Conservation (phyloP, 2,329 filamentous ascomycete genomes). For the Aspergillus vadensis region DNA sequence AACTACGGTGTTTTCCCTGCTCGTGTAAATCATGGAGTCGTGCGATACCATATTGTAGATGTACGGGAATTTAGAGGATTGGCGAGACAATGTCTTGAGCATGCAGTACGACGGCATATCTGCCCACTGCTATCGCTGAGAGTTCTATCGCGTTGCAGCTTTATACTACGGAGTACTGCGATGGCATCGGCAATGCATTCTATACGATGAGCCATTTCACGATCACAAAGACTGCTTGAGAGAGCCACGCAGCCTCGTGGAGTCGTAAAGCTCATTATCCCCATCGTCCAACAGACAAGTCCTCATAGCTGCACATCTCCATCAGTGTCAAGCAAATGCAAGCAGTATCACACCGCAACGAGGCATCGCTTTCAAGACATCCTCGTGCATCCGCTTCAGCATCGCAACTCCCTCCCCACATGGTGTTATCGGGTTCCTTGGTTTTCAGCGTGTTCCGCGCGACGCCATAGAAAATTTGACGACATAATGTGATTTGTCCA, state of each 20-base stretch:
- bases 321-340: background rate
- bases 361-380: background rate
- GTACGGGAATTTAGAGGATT: too few species aligned
- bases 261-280: too few species aligned
- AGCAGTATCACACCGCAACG: background rate
- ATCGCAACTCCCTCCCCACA: background rate
- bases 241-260: too few species aligned
- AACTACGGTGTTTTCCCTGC: background rate
- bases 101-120: too few species aligned
- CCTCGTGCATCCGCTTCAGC: background rate
- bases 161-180: too few species aligned
- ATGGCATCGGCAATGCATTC: too few species aligned
- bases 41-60: too few species aligned
- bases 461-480: background rate
- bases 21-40: background rate
- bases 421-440: background rate
- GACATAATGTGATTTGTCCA: background rate
- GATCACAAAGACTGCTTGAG: too few species aligned
- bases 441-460: background rate
- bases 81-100: too few species aligned
- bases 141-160: too few species aligned
- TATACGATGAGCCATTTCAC: too few species aligned
- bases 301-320: background rate
- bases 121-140: too few species aligned
- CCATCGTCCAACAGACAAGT: background rate